phyloP scores from a whole-genome alignment of 176 grass and related monocot species.

The Urochloa ruziziensis region DNA sequence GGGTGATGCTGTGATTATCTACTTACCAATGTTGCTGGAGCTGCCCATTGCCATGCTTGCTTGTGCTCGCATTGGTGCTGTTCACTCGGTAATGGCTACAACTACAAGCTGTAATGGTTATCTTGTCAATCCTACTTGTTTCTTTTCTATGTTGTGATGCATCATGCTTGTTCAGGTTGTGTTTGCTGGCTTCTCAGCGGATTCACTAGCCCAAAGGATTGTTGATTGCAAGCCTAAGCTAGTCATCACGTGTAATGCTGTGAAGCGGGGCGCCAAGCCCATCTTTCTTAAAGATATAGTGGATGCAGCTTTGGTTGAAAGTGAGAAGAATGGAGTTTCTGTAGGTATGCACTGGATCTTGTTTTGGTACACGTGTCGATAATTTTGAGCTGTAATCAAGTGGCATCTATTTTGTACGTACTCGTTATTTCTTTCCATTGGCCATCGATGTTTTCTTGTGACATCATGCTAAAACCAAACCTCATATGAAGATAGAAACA shows the following conservation, averaged over 20 bases:
- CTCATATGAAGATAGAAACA: neutral
- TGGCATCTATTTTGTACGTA: neutral
- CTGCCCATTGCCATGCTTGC: constrained; percentile 96
- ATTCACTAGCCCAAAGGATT: constrained; percentile 87
- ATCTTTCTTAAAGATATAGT: constrained; percentile 92
- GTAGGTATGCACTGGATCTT: constrained; percentile 49
- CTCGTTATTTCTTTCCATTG: neutral
- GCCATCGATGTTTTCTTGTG: neutral
- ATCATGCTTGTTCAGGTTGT: constrained; percentile 58
- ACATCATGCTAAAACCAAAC: neutral
- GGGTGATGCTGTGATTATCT: constrained; percentile 91
- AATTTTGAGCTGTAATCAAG: neutral
- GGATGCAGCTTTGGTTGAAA: constrained; percentile 67
- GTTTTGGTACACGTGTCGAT: neutral
- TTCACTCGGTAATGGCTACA: constrained; percentile 74
- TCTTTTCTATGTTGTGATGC: neutral
- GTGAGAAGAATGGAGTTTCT: constrained; percentile 58
- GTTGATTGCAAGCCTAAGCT: constrained; percentile 87
- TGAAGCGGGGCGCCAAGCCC: constrained; percentile 66
- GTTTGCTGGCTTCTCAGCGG: constrained; percentile 91
- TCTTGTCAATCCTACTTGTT: neutral
- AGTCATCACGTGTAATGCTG: constrained; percentile 92
- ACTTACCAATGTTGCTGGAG: constrained; percentile 96
- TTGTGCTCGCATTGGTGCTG: constrained; percentile 87
- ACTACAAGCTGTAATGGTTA: neutral